Conservation (phyloP, 2,329 filamentous ascomycete genomes). For the Fusarium sulawesiense region DNA sequence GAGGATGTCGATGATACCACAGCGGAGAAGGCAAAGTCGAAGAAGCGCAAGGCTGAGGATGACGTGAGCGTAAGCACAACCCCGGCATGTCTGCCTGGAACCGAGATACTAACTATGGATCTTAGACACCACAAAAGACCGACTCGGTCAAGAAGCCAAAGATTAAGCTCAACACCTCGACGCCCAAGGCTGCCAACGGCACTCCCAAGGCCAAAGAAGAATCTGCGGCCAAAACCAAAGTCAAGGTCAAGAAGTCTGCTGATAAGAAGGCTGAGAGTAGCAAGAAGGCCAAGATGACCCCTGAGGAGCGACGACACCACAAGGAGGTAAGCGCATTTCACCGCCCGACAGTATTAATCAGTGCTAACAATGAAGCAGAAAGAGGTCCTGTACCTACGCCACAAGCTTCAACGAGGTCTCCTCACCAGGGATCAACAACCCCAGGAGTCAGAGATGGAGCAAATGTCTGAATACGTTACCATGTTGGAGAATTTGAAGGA, state of each 20-base stretch:
- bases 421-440: conserved; percentile 85
- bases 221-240: conserved; percentile 63
- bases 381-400: conserved; percentile 90
- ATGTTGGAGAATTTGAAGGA: conserved; percentile 84
- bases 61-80: conserved; percentile 63
- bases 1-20: conserved; percentile 67
- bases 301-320: conserved; percentile 67
- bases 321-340: conserved; percentile 64
- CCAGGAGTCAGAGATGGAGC: conserved; percentile 85
- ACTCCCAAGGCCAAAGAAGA: conserved; percentile 66
- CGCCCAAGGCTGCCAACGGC: conserved; percentile 32
- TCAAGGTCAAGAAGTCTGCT: conserved; percentile 65
- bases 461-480: conserved; percentile 79
- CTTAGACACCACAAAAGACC: conserved; percentile 66
- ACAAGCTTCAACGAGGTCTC: conserved; percentile 95
- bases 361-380: conserved; percentile 62
- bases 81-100: neutral
- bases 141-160: conserved; percentile 76
- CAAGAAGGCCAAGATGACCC: conserved; percentile 68
- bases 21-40: conserved; percentile 69
- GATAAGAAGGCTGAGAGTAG: conserved; percentile 67
- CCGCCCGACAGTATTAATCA: neutral
- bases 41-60: conserved; percentile 91
- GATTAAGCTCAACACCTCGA: conserved; percentile 70
- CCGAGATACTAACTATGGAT: conserved; percentile 24